These are phyloP conservation scores for Dioscorea cayenensis DNA, from an alignment of 116 monocot species.

Conservation along the genomic window DNA sequence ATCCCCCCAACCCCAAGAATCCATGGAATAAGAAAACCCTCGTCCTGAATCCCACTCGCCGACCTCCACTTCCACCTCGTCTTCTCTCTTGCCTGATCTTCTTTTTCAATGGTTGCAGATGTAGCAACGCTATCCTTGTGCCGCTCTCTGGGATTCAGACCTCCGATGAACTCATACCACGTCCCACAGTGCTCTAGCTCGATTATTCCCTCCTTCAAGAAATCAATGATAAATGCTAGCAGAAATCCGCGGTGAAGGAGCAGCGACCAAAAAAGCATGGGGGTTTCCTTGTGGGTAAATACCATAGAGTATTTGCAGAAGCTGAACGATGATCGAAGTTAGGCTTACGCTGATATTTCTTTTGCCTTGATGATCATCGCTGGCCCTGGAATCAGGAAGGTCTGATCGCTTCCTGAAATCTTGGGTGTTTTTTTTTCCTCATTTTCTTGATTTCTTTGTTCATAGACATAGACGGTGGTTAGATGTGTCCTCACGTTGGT, in stretches of 20 bases:
- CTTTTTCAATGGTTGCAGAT: no score
- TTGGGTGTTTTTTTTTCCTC: not conserved
- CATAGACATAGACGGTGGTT: conserved; percentile 84
- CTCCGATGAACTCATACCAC: not conserved
- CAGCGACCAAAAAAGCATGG: conserved; percentile 12
- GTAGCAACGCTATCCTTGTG: not conserved
- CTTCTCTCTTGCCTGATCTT: no score
- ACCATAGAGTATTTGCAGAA: conserved; percentile 49
- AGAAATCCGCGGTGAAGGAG: conserved; percentile 29
- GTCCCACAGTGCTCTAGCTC: conserved; percentile 22
- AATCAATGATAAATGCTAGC: conserved; percentile 65
- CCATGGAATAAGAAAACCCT: no score
- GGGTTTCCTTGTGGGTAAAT: conserved; percentile 29
- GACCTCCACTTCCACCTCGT: no score
- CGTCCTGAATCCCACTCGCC: no score
- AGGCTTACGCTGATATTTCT: conserved; percentile 60
- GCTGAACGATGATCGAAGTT: conserved; percentile 75
- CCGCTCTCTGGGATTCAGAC: conserved; percentile 29
- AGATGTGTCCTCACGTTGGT: conserved; percentile 78
- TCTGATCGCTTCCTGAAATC: conserved; percentile 6
- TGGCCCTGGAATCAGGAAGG: conserved; percentile 95
- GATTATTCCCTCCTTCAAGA: conserved; percentile 61
- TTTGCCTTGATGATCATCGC: conserved; percentile 83
- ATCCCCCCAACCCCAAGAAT: no score
- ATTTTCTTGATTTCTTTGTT: not conserved